Base-by-base conservation (phyloP, 495 filamentous ascomycete species). In the Wilcoxina mikolae region DNA sequence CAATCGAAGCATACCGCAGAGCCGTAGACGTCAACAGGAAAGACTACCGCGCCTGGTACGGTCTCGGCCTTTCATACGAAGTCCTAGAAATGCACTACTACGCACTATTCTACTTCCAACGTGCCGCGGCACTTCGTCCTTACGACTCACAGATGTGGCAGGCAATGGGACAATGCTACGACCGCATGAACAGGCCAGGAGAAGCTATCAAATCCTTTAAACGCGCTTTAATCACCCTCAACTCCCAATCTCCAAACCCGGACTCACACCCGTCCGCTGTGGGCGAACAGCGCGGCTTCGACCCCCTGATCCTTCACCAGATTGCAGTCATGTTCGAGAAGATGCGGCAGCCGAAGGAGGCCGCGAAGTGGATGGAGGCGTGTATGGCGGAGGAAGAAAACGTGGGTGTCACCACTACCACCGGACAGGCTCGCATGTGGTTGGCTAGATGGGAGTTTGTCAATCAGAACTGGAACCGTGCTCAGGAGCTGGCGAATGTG, bases 81-180 rank as follows among this genome's bases (percentile, higher is more conserved):
- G 81, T 99, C 24, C 77, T 99, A 5, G 93, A 96, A 67, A 95
- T 95, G 88, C 84, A 94, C 60, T 83, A 86, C 54, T 99, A 99
- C 67, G 85, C 89, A 3, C 72, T 96, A 0, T 96, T 87, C 76
- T 99, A 99, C 69, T 95, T 91, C 71, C 90, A 99, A 61, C 87
- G 89, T 48, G 91, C 91, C 0, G 90, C 93, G 0, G 85, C 85
- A 9, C 74, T 96, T 2, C 77, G 85, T 7, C 87, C 91, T 0
- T 94, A 86, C 72, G 93, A 99, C 59, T 83, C 87, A 0, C 95
- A 95, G 66, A 94, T 99, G 89, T 99, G 93, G 93, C 82, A 88
- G 69, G 93, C 93, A 0, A 87, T 99, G 35, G 93, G 85, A 17
- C 81, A 78, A 20, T 96, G 91, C 66, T 84, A 91, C 51, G 81